A percentile compares a stretch with the other conserved stretches of the same genome.
Conservation (phyloP, 2,329 filamentous ascomycete species). For the Fusarium sp. region DNA sequence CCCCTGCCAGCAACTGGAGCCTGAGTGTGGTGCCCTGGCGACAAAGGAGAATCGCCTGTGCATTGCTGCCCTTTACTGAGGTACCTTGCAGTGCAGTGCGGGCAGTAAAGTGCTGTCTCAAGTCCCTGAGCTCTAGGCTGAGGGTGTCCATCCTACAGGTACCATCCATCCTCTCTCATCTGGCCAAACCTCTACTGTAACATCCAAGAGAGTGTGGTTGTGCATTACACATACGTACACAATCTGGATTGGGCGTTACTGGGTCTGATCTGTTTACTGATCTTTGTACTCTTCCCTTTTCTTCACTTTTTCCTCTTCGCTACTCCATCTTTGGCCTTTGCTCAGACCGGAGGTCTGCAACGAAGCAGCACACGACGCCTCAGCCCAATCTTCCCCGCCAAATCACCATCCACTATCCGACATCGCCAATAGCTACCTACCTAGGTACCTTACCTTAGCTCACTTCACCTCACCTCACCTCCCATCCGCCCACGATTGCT, state of each 20-base stretch:
- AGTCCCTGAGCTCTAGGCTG: not conserved
- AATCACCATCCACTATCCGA: conserved; percentile 19
- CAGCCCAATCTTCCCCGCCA: conserved; percentile 38
- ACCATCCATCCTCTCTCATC: not conserved
- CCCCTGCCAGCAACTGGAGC: conserved; percentile 45
- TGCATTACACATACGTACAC: conserved; percentile 27
- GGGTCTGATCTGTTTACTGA: conserved; percentile 32
- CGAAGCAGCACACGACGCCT: conserved; percentile 43
- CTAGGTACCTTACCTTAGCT: conserved; percentile 39
- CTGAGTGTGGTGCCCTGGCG: conserved; percentile 40
- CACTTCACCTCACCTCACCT: conserved; percentile 28
- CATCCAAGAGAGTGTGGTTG: conserved; percentile 29
- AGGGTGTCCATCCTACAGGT: conserved; percentile 8
- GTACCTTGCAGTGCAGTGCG: not conserved
- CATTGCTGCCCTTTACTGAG: conserved; percentile 13
- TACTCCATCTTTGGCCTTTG: conserved; percentile 22
- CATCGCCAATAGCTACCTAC: conserved; percentile 36
- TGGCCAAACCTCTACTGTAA: conserved; percentile 31
- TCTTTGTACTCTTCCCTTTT: conserved; percentile 23
- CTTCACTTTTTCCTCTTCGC: conserved; percentile 6
- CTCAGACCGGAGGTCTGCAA: conserved; percentile 40
- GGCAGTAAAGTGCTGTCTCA: conserved; percentile 1
- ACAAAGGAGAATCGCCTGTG: conserved; percentile 44
- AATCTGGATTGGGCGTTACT: conserved; percentile 30
- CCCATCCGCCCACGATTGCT: conserved; percentile 39